Base-by-base conservation (phyloP, 768 basidiomycete species). In the Amanita subjunquillea region DNA sequence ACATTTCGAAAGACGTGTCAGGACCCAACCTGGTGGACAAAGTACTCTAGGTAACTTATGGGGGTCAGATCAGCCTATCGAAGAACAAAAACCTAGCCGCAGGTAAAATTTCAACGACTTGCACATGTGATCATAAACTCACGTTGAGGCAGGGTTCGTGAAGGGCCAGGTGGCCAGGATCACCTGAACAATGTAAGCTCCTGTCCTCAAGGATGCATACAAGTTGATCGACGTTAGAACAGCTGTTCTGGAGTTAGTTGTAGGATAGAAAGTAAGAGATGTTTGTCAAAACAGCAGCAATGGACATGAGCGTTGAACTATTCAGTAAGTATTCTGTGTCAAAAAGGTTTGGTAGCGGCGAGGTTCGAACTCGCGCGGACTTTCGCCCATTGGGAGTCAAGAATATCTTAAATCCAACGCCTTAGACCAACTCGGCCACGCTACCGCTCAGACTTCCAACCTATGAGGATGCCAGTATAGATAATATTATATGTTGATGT, bases 361-460 rank as follows among this genome's bases (percentile, higher is more conserved):
- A 86, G 85, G 82, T 84, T 87, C 85, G 84, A 87, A 87, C 85
- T 86, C 85, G 82, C 85, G 85, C 83, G 84, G 83, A 74, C 75
- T 79, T 75, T 37, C 81, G 75, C 80, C 82, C 83, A 85, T 85
- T 84, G 82, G 84, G 83, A 86, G 76, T 79, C 83, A 83, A 72
- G 67, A 62, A 42, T 45, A 61, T 62, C 85, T 86, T 87, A 87
- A 87, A 85, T 84, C 85, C 83, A 84, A 86, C 85, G 82, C 85
- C 85, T 86, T 87, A 85, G 83, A 85, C 83, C 85, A 74, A 84
- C 85, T 87, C 85, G 84, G 84, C 82, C 85, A 87, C 80, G 77
- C 79, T 80, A 73, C 73, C 73, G 47, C 56, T 4, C 9, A 13
- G 13, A 34, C 13, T 2, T 13, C 12, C 4, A 12, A 5, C 1